phyloP scores from a whole-genome alignment of 2,329 filamentous ascomycete species.

The Tolypocladium ovalisporum region DNA sequence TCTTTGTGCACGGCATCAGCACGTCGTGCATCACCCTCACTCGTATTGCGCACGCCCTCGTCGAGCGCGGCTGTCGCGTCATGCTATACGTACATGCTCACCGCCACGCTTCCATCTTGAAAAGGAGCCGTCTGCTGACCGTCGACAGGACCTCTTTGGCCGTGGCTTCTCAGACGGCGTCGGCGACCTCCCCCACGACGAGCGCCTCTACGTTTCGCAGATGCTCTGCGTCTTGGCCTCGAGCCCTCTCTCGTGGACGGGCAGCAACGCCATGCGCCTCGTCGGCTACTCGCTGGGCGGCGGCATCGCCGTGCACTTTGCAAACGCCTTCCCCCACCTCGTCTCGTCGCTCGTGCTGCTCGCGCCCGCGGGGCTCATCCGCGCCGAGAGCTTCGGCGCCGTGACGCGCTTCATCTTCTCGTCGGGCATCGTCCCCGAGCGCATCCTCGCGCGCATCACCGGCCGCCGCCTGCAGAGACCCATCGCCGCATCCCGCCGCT shows the following conservation, averaged over 20 bases:
- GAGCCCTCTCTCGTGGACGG: slow-evolving; percentile 58
- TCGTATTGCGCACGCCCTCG: slow-evolving; percentile 56
- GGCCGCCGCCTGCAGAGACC: slow-evolving; percentile 36
- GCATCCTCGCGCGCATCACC: slow-evolving; percentile 36
- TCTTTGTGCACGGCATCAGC: slow-evolving; percentile 75
- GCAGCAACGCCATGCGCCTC: slow-evolving; percentile 46
- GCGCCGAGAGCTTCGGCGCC: slow-evolving; percentile 39
- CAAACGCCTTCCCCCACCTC: slow-evolving; percentile 59
- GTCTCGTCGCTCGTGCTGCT: slow-evolving; percentile 64
- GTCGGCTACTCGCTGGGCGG: slow-evolving; percentile 78
- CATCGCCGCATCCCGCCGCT: slow-evolving; percentile 25
- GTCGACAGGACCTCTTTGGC: slow-evolving; percentile 52
- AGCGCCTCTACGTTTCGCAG: slow-evolving; percentile 62
- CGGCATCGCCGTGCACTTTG: slow-evolving; percentile 64
- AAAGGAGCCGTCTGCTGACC: slow-evolving; percentile 1
- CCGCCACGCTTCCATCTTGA: slow-evolving; percentile 3
- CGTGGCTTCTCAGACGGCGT: slow-evolving; percentile 57
- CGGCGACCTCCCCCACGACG: slow-evolving; percentile 57
- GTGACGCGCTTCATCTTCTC: slow-evolving; percentile 40
- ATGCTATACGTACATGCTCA: slow-evolving; percentile 55
- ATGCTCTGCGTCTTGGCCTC: slow-evolving; percentile 61
- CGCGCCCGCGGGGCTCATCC: slow-evolving; percentile 67
- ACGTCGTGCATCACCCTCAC: slow-evolving; percentile 68
- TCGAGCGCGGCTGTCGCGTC: slow-evolving; percentile 60
- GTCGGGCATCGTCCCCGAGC: slow-evolving; percentile 42